These are phyloP conservation scores for Nematodospora anomalae DNA, from an alignment of 1,139 yeast genomes.

Conservation along the genomic window DNA sequence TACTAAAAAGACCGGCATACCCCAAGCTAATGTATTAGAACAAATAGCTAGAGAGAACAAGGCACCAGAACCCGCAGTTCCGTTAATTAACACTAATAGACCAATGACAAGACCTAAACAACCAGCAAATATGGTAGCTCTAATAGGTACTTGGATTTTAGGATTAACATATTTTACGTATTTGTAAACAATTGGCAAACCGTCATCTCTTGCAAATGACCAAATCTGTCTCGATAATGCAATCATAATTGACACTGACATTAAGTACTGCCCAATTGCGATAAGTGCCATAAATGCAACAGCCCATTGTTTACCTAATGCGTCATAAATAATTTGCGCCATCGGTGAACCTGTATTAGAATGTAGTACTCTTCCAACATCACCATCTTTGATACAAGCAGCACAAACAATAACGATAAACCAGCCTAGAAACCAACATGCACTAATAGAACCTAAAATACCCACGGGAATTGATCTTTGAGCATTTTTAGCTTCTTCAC, in stretches of 20 bases:
- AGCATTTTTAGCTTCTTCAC: constrained; percentile 71
- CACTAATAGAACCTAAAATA: constrained; percentile 46
- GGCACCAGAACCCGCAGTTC: constrained; percentile 57
- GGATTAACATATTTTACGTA: constrained; percentile 55
- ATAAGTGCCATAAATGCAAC: constrained; percentile 61
- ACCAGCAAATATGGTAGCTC: constrained; percentile 60
- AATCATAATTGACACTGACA: constrained; percentile 49
- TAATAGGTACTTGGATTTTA: constrained; percentile 53
- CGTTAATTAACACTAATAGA: constrained; percentile 55
- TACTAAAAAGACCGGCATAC: constrained; percentile 34
- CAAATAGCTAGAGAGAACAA: constrained; percentile 51
- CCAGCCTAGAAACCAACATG: constrained; percentile 65
- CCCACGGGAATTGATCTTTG: constrained; percentile 69
- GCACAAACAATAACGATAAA: constrained; percentile 52
- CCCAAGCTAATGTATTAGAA: constrained; percentile 33
- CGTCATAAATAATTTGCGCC: constrained; percentile 66
- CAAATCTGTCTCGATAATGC: constrained; percentile 42
- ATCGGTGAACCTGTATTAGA: constrained; percentile 54
- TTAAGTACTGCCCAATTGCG: constrained; percentile 61
- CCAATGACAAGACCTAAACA: constrained; percentile 51
- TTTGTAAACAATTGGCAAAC: constrained; percentile 41
- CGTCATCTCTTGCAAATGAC: constrained; percentile 44
- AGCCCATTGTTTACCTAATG: constrained; percentile 71
- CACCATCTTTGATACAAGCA: constrained; percentile 55
- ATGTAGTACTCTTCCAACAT: constrained; percentile 42